Base-by-base conservation (phyloP, 345 rosid species). In the Euphorbia tirucalli region DNA sequence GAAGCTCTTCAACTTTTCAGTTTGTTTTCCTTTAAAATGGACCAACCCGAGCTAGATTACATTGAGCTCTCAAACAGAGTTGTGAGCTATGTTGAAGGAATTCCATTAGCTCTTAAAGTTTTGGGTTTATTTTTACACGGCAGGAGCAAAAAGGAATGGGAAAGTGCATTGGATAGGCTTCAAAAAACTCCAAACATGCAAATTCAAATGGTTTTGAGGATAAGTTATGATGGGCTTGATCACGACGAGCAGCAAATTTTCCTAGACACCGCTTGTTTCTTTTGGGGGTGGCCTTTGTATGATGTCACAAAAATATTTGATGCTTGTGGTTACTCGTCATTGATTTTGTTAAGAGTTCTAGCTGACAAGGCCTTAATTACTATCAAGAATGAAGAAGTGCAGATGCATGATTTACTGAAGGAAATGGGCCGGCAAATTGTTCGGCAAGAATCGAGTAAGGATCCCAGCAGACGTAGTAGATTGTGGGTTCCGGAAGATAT, bases 381-480 rank as follows among this genome's bases (percentile, higher is more conserved):
- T 0, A 50, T 31, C 2, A 31, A n/a, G 15, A 11, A 11, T 46
- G 2, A 1, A 1, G 4, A 9, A 18, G 62, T 58, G 5, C 18
- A 32, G 71, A 67, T 67, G 71, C 71, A 67, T 52, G 71, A 67
- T 52, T 11, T 67, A 28, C 3, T 68, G 2, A 46, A 68, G 52
- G 14, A 68, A 68, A 52, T 68, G 61, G 71, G 71, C 13, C 46
- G 39, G 18, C n/a, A 68, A 3, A 68, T 68, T 52, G 61, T 52
- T 28, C 25, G 30, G 0, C 11, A 52, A n/a, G 48, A 68, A 32
- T 21, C 65, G 1, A 1, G 16, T 18, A 46, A 46, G 1, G 48
- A 68, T 4, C 61, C 61, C 0, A 43, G 71, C 22, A 27, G 18
- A 22, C 27, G 43, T 4, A 66, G 70, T 28, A 27, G 70, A 15